phyloP scores from a whole-genome alignment of 2,329 filamentous ascomycete species.

The Chrysoporthe puriensis region DNA sequence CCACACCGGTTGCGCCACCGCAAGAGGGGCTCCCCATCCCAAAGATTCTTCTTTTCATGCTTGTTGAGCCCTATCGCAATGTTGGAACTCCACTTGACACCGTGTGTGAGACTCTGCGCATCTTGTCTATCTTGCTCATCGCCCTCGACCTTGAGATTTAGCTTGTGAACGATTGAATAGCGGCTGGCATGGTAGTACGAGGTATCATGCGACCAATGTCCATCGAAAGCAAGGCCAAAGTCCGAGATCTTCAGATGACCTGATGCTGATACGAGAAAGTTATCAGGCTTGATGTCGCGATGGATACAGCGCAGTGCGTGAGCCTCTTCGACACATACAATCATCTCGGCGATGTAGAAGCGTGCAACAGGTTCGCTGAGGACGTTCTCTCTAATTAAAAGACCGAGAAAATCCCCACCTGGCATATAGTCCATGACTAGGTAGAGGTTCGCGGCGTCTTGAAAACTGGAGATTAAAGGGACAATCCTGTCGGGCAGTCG shows the following conservation, averaged over 20 bases:
- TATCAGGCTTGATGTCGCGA: constrained; percentile 95
- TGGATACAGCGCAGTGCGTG: constrained; percentile 91
- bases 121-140: constrained; percentile 72
- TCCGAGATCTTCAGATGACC: constrained; percentile 96
- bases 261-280: constrained; percentile 86
- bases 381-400: constrained; percentile 83
- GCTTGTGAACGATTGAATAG: constrained; percentile 74
- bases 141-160: constrained; percentile 74
- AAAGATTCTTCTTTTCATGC: constrained; percentile 41
- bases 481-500: constrained; percentile 65
- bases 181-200: constrained; percentile 84
- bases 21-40: constrained; percentile 56
- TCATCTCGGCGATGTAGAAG: constrained; percentile 95
- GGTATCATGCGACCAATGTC: constrained; percentile 91
- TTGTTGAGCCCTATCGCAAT: constrained; percentile 45
- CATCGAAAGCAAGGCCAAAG: constrained; percentile 93
- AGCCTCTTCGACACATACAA: constrained; percentile 89
- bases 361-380: constrained; percentile 77
- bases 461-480: constrained; percentile 84
- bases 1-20: constrained; percentile 72
- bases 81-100: constrained; percentile 45
- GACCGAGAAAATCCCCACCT: constrained; percentile 87
- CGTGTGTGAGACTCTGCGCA: constrained; percentile 41
- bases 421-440: constrained; percentile 99
- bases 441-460: constrained; percentile 83